Base-by-base conservation (phyloP, 306 rosid species). In the Quercus alba region DNA sequence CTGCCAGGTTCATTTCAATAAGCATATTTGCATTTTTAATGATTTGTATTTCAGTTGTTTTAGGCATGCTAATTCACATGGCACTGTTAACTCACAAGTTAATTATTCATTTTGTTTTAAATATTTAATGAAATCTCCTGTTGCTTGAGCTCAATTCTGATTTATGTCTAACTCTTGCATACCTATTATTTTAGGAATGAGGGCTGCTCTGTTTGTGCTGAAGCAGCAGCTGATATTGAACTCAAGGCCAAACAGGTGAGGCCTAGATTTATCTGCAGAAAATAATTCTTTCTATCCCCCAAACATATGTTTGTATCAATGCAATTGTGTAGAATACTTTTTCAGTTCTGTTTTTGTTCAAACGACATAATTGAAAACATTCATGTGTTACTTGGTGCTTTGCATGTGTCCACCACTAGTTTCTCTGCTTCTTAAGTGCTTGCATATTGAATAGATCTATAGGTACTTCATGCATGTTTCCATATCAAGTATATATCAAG, bases 221-320 rank as follows among this genome's bases (percentile, higher is more conserved):
- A 82, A 41, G 84, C 85, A 5, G 86, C 86, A 5, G 86, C 86
- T 61, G 93, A 89, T 28, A 74, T 68, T 38, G 94, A 91, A 56
- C 67, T 59, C 75, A 86, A 93, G 83, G 75, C 84, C 64, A 74
- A 92, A 26, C 90, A 93, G 95, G 99, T 95, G 83, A 85, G 70
- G 59, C 73, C 54, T 57, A 73, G 62, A 19, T 77, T 81, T 31
- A 28, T 63, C 70, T 5, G 70, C 70, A 63, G 6, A 14, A 15
- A 13, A 15, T 63, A 63, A 63, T 63, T 63, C 70, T 28, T 63
- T 63, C 44, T 15, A 63, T 17, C 10, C 11, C 35, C 66, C 26
- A 20, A 21, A 59, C 4, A 3, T 63, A 63, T 63, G 21, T 15
- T 63, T 63, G 70, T 63, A 15, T 28, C 30, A 28, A 63, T 63